A percentile compares a stretch with the other conserved stretches of the same genome.
Evolutionary conservation across 345 rosid genomes (phyloP).

Genomic region (Firmiana major): DNA sequence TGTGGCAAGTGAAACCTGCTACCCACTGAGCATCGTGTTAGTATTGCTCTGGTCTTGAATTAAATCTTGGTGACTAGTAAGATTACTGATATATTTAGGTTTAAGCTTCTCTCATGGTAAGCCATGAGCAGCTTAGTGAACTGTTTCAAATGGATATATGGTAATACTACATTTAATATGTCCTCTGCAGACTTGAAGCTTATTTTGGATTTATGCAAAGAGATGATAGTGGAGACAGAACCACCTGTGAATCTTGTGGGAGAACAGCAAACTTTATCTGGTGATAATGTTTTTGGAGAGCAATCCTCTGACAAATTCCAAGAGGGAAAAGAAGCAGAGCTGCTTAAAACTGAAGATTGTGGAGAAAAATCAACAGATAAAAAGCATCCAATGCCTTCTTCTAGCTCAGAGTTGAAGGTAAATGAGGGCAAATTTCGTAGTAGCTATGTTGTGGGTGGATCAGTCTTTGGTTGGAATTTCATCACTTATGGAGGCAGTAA

Average conservation of each 20-base stretch:
- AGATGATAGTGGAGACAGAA: slow-evolving; percentile 44
- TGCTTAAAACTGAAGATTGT: slow-evolving; percentile 6
- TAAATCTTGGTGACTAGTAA: background rate
- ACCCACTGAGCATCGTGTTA: background rate
- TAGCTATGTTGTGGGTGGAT: slow-evolving; percentile 57
- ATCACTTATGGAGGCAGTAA: slow-evolving; percentile 44
- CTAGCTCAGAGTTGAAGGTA: background rate
- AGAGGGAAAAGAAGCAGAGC: background rate
- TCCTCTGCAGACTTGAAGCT: slow-evolving; percentile 58
- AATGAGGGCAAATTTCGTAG: slow-evolving; percentile 21
- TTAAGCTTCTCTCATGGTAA: background rate
- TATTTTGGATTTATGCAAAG: slow-evolving; percentile 51
- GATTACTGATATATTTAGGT: background rate
- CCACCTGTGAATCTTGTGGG: slow-evolving; percentile 1
- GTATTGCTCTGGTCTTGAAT: background rate
- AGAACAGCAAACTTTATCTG: slow-evolving; percentile 28
- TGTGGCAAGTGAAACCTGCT: background rate
- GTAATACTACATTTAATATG: background rate
- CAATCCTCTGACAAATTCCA: slow-evolving; percentile 1
- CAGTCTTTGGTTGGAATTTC: slow-evolving; percentile 84
- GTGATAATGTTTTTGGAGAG: slow-evolving; percentile 28
- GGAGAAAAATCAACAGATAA: slow-evolving; percentile 25
- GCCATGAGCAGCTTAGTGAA: background rate
- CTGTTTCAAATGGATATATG: background rate
- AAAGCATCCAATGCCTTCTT: background rate